Conservation (phyloP, 352 stramenopile genomes). For the Phytophthora meadii region DNA sequence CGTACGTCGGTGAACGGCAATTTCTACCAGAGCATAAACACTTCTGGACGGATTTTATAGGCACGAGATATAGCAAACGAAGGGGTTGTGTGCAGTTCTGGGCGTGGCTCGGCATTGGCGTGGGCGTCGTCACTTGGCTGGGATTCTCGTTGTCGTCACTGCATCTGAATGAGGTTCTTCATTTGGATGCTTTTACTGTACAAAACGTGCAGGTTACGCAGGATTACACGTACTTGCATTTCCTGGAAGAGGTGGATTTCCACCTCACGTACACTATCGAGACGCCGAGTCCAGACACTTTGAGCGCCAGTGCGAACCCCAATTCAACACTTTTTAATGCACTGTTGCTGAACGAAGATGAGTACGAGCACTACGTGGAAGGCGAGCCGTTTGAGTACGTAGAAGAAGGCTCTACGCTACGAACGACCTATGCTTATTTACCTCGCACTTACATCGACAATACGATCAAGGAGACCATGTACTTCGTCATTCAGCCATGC, state of each 20-base stretch:
- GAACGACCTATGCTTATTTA: conserved; percentile 56
- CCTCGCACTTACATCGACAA: conserved; percentile 59
- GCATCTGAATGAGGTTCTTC: conserved; percentile 65
- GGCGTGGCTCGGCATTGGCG: conserved; percentile 42
- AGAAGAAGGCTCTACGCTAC: conserved; percentile 46
- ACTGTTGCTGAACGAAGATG: conserved; percentile 56
- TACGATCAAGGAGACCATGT: conserved; percentile 54
- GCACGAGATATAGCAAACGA: conserved; percentile 46
- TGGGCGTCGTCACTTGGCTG: conserved; percentile 34
- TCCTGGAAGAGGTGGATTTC: conserved; percentile 67
- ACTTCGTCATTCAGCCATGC: conserved; percentile 69
- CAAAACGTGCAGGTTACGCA: conserved; percentile 54
- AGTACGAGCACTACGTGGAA: conserved; percentile 63
- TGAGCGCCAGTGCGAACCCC: conserved; percentile 13
- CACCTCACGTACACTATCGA: conserved; percentile 60
- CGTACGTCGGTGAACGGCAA: conserved; percentile 36
- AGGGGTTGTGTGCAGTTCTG: conserved; percentile 40
- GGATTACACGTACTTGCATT: conserved; percentile 62
- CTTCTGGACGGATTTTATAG: conserved; percentile 54
- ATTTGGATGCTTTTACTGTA: conserved; percentile 65
- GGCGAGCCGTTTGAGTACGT: conserved; percentile 59
- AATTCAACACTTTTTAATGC: conserved; percentile 59
- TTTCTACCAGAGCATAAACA: conserved; percentile 41
- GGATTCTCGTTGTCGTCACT: conserved; percentile 37
- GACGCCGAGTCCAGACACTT: conserved; percentile 21